A percentile compares a stretch with the other conserved stretches of the same genome.
These are phyloP conservation scores for Golubevia sp. DNA, from an alignment of 1,284 basidiomycete species.

Conservation along the genomic window DNA sequence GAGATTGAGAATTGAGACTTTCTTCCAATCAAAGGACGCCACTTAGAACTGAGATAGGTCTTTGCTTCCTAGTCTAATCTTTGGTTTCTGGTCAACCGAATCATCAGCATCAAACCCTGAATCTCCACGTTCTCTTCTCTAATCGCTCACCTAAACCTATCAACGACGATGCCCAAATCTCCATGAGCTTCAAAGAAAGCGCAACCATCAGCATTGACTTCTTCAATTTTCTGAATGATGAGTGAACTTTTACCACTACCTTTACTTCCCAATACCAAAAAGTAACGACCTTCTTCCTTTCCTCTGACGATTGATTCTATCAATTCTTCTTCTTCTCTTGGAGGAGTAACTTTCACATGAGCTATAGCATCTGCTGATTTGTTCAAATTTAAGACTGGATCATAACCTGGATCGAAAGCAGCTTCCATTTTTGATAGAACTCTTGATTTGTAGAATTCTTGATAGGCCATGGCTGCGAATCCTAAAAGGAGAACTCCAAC, in stretches of 20 bases:
- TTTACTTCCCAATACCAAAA: constrained; percentile 47
- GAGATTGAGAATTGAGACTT: too few species aligned
- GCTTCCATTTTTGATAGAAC: constrained; percentile 48
- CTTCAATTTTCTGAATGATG: constrained; percentile 48
- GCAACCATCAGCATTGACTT: constrained; percentile 41
- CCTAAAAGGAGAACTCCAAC: constrained; percentile 45
- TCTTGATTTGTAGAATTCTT: constrained; percentile 44
- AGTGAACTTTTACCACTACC: constrained; percentile 44
- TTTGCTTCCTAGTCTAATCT: too few species aligned
- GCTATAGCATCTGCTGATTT: constrained; percentile 40
- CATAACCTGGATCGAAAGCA: constrained; percentile 49
- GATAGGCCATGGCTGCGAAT: constrained; percentile 44
- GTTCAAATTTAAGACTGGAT: constrained; percentile 41
- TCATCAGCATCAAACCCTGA: too few species aligned
- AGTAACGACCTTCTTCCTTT: constrained; percentile 47
- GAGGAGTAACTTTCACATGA: constrained; percentile 28
- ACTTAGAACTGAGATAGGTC: too few species aligned
- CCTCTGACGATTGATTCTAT: constrained; percentile 42
- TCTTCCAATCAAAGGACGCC: too few species aligned
- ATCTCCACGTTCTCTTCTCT: too few species aligned
- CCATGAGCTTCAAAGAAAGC: constrained; percentile 52
- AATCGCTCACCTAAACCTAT: constrained; percentile 28
- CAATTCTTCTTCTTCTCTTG: constrained; percentile 41
- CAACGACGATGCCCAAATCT: constrained; percentile 41
- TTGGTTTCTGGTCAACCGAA: too few species aligned